phyloP scores from a whole-genome alignment of 1,139 yeast species.

The Nadsonia starkeyi-henricii region DNA sequence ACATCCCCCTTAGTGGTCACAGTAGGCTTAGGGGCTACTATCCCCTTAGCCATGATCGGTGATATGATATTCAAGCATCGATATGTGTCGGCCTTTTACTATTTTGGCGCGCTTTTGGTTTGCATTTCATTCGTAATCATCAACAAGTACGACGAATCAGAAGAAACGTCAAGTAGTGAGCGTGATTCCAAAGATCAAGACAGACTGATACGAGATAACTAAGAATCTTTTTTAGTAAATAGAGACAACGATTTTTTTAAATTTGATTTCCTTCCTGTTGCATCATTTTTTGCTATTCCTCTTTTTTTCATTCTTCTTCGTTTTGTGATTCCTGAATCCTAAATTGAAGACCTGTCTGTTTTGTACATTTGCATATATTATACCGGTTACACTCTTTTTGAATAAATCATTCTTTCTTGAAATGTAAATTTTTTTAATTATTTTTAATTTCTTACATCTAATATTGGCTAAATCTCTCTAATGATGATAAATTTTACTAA shows the following conservation, averaged over 20 bases:
- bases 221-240: background rate
- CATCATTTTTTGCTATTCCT: background rate
- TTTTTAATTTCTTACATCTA: too few relatives aligned
- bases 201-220: background rate
- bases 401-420: too few relatives aligned
- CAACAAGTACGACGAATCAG: slow-evolving; percentile 51
- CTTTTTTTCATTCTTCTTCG: too few relatives aligned
- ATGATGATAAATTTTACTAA: slow-evolving; percentile 18
- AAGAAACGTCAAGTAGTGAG: background rate
- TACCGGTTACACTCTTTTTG: too few relatives aligned
- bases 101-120: slow-evolving; percentile 68
- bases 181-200: background rate
- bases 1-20: slow-evolving; percentile 93
- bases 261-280: background rate
- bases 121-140: slow-evolving; percentile 73
- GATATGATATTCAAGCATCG: slow-evolving; percentile 65
- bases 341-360: too few relatives aligned
- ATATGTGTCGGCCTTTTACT: slow-evolving; percentile 44
- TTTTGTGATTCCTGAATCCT: too few relatives aligned
- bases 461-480: too few relatives aligned
- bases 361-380: too few relatives aligned
- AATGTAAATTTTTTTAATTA: too few relatives aligned
- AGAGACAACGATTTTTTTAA: too few relatives aligned
- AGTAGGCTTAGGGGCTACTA: slow-evolving; percentile 83
- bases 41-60: slow-evolving; percentile 88